A percentile compares a stretch with the other conserved stretches of the same genome.
These are phyloP conservation scores for Solanum gandarillasii DNA, from an alignment of 257 asterid species.

Conservation along the genomic window DNA sequence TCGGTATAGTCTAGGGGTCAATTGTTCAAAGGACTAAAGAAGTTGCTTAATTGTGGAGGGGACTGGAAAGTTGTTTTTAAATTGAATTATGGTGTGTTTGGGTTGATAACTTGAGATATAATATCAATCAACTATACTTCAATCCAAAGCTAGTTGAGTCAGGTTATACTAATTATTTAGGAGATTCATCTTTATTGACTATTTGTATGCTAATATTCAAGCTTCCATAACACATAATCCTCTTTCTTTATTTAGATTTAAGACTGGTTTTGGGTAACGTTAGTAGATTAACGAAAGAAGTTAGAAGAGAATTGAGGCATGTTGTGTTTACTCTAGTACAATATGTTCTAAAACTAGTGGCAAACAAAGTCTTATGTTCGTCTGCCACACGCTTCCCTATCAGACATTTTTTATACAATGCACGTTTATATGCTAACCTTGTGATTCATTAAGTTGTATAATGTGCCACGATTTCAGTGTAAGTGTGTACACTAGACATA, in stretches of 20 bases:
- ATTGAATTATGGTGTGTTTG: not conserved
- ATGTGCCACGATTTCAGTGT: not conserved
- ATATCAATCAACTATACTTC: not conserved
- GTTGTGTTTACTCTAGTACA: not conserved
- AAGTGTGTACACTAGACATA: not conserved
- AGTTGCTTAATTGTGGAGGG: not conserved
- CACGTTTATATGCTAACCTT: not conserved
- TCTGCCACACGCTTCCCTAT: not conserved
- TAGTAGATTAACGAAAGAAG: not conserved
- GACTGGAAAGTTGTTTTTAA: not conserved
- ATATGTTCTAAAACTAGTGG: not conserved
- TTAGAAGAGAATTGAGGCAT: not conserved
- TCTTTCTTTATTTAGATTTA: not conserved
- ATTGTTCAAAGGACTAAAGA: not conserved
- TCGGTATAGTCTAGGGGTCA: not conserved
- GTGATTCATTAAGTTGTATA: not conserved
- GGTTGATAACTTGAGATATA: not conserved
- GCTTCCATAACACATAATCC: not conserved
- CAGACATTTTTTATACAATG: not conserved
- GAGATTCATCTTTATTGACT: not conserved
- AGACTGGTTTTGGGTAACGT: not conserved
- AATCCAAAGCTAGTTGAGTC: not conserved
- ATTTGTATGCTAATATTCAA: not conserved
- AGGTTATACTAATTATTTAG: not conserved
- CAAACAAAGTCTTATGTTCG: not conserved